Evolutionary conservation across 1,139 yeast species (phyloP).

Genomic region (Suhomyces wounanorum): DNA sequence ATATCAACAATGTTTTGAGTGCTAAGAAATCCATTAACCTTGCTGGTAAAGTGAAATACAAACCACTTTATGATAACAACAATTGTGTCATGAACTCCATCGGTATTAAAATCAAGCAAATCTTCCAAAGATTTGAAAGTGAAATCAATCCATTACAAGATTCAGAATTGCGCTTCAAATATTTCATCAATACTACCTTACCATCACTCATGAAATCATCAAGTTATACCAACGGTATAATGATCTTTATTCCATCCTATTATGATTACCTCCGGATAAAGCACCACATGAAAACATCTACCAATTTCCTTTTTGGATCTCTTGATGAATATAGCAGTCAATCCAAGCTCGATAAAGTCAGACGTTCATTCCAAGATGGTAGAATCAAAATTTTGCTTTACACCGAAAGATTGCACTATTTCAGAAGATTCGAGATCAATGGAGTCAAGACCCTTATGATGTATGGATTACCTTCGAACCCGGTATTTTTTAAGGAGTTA

Average conservation of each 20-base stretch:
- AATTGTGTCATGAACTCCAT: constrained; percentile 53
- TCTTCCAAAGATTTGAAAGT: constrained; percentile 68
- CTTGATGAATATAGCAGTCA: constrained; percentile 82
- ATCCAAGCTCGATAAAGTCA: constrained; percentile 66
- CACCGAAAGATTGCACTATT: constrained; percentile 93
- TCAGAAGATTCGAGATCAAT: constrained; percentile 76
- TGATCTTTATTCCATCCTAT: constrained; percentile 83
- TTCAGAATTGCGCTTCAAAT: constrained; percentile 79
- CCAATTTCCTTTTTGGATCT: constrained; percentile 62
- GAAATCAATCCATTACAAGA: constrained; percentile 57
- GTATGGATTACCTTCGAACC: constrained; percentile 85
- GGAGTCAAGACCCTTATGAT: constrained; percentile 86
- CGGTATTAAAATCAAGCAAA: constrained; percentile 65
- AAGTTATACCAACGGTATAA: constrained; percentile 69
- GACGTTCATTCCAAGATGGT: constrained; percentile 68
- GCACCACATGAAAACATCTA: constrained; percentile 65
- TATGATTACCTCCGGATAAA: constrained; percentile 82
- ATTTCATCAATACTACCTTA: constrained; percentile 69
- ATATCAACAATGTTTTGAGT: constrained; percentile 65
- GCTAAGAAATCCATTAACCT: constrained; percentile 61
- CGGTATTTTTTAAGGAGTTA: constrained; percentile 77
- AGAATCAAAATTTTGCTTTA: constrained; percentile 72
- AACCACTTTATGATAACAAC: constrained; percentile 36
- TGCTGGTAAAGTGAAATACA: constrained; percentile 65
- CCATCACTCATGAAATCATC: constrained; percentile 65